A percentile compares a stretch with the other conserved stretches of the same genome.
Conservation (phyloP, 108 stramenopile species). For the Nitzschia sp. region DNA sequence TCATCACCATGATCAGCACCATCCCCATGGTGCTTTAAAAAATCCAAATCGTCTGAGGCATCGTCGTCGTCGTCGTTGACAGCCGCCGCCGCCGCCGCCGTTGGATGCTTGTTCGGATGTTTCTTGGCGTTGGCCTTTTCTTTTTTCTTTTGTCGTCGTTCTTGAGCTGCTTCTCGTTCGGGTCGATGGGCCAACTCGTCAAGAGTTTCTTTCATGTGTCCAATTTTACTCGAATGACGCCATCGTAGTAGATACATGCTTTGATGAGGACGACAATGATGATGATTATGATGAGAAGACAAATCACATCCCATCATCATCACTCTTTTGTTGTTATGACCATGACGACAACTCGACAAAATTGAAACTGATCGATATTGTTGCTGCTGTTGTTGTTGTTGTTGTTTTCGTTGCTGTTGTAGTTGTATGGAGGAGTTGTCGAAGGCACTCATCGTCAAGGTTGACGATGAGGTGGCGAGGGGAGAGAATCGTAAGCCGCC, state of each 20-base stretch:
- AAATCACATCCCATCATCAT: too few relatives aligned
- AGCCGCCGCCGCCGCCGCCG: background rate
- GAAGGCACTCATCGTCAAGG: too few relatives aligned
- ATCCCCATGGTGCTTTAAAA: too few relatives aligned
- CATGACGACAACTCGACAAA: too few relatives aligned
- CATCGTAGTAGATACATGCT: conserved; percentile 19
- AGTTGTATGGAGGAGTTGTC: too few relatives aligned
- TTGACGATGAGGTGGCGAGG: too few relatives aligned
- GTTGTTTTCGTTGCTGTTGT: too few relatives aligned
- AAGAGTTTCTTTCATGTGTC: conserved; percentile 62
- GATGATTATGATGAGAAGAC: background rate
- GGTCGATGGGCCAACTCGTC: conserved; percentile 65
- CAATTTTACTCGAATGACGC: conserved; percentile 54
- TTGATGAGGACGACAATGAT: background rate
- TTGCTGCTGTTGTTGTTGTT: too few relatives aligned
- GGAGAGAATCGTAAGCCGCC: too few relatives aligned
- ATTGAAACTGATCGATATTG: too few relatives aligned
- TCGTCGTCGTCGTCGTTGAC: conserved; percentile 6
- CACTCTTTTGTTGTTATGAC: too few relatives aligned
- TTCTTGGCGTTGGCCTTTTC: conserved; percentile 48
- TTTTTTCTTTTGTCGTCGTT: conserved; percentile 74
- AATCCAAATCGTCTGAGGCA: conserved; percentile 24
- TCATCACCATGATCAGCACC: conserved; percentile 6
- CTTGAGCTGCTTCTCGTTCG: conserved; percentile 65
- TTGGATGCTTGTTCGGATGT: background rate